Evolutionary conservation across 1,139 yeast genomes (phyloP).

Genomic region (Nakaseomyces bracarensis): DNA sequence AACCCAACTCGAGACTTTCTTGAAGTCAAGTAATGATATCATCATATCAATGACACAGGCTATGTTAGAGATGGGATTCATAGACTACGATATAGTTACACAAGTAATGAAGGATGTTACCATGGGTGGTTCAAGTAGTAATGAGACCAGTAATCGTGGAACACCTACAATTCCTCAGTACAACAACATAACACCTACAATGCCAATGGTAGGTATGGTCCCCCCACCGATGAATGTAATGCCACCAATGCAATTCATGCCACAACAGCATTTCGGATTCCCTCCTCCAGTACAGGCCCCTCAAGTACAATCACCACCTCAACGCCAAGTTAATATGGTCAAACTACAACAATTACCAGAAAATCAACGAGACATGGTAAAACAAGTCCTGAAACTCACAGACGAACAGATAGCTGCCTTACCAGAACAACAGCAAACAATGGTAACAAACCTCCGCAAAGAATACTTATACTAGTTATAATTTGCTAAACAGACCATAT

Average conservation of each 20-base stretch:
- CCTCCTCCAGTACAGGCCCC: constrained; percentile 4
- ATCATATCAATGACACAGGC: constrained; percentile 67
- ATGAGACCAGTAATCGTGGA: constrained; percentile 11
- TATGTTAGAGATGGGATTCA: constrained; percentile 64
- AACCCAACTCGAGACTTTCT: constrained; percentile 37
- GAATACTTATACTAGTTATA: constrained; percentile 39
- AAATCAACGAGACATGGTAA: constrained; percentile 55
- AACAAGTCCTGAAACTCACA: constrained; percentile 53
- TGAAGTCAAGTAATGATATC: constrained; percentile 49
- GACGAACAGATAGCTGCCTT: constrained; percentile 47
- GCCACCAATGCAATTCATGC: constrained; percentile 10
- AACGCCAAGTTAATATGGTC: constrained; percentile 14
- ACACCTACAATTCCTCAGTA: neutral
- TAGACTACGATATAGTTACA: constrained; percentile 54
- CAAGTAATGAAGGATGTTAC: constrained; percentile 32
- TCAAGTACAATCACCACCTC: constrained; percentile 7
- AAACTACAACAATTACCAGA: constrained; percentile 32
- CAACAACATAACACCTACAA: neutral
- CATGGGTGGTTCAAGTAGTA: constrained; percentile 6
- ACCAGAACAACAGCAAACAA: constrained; percentile 52
- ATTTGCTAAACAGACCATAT: neutral
- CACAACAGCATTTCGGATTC: neutral
- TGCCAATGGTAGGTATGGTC: constrained; percentile 8
- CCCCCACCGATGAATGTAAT: constrained; percentile 13
- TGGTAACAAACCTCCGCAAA: constrained; percentile 51